Base-by-base conservation (phyloP, 768 basidiomycete genomes). In the Tremella yokohamensis region DNA sequence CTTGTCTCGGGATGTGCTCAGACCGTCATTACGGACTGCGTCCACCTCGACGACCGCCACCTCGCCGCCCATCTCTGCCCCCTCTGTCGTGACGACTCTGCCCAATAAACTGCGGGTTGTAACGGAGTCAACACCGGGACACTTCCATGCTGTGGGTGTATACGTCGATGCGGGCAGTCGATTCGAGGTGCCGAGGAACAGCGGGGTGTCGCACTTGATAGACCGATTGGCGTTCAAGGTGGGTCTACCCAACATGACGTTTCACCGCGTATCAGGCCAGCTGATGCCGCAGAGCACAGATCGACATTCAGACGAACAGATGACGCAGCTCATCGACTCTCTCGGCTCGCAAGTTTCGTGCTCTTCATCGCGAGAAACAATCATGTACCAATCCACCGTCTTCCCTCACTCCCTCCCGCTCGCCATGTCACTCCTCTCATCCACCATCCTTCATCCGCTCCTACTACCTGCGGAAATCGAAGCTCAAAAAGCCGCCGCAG, bases 211-310 rank as follows among this genome's bases (percentile, higher is more conserved):
- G 61, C 91, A 98, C 82, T 88, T 98, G 72, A 74, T 97, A 34
- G 93, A 98, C 69, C 82, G 92, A 69, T 85, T 98, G 84, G 94
- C 94, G 1, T 98, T 94, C 82, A 97, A 97, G 84, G 93, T 93
- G 60, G 39, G 76, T 71, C n/a, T 18, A 11, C 29, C 16, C 26
- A 8, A n/a, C 51, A 52, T 39, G 25, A 29, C 37, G 7, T 22
- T 4, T 8, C 7, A 8, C 42, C 22, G 42, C 11, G n/a, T n/a
- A 45, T 45, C 22, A 15, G 15, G 42, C 15, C 15, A 22, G 20
- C 15, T 50, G 16, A 29, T 50, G n/a, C 19, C 18, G 4, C 64
- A 97, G 94, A 85, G 84, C 57, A 94, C 92, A 26, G 76, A 77
- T 16, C 82, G 82, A 22, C 84, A 87, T 55, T 82, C 87, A 1